Base-by-base conservation (phyloP, 768 basidiomycete species). In the Tremella mesenterica region DNA sequence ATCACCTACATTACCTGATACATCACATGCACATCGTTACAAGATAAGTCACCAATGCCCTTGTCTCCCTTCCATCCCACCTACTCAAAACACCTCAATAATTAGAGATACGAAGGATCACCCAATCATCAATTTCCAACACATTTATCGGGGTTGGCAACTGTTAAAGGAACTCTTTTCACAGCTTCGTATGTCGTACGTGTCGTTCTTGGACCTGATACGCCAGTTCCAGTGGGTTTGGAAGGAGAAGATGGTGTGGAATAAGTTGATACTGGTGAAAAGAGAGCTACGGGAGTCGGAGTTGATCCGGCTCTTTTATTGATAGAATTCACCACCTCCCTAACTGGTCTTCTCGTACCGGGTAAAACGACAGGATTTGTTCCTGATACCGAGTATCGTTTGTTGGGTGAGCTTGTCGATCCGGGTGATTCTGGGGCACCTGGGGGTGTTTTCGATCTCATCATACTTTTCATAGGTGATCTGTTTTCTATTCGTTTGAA, bases 321-420 rank as follows among this genome's bases (percentile, higher is more conserved):
- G 57, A 69, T 66, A 1, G 58, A 58, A 18, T 60, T 56, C 30
- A 69, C 67, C 8, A 69, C 62, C 8, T 69, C 67, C 36, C 55
- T 48, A 1, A 69, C 67, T 0, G 67, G 64, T 50, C 64, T 31
- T 7, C 67, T 53, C 43, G 55, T 53, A 31, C 47, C 28, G 20
- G 29, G 25, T 23, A 48, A 23, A n/a, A n/a, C n/a, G n/a, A n/a
- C n/a, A n/a, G n/a, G n/a, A n/a, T n/a, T n/a, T n/a, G n/a, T n/a
- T n/a, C n/a, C n/a, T n/a, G n/a, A n/a, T n/a, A n/a, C n/a, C n/a
- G n/a, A n/a, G n/a, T n/a, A n/a, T n/a, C 38, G 38, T 5, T 23
- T 23, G 5, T 18, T 41, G 8, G 38, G 38, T 8, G 38, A 41
- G 38, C 8, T 23, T 18, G 38, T 5, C n/a, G 14, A 4, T 5